Base-by-base conservation (phyloP, 495 filamentous ascomycete genomes). In the Trypethelium eluteriae region DNA sequence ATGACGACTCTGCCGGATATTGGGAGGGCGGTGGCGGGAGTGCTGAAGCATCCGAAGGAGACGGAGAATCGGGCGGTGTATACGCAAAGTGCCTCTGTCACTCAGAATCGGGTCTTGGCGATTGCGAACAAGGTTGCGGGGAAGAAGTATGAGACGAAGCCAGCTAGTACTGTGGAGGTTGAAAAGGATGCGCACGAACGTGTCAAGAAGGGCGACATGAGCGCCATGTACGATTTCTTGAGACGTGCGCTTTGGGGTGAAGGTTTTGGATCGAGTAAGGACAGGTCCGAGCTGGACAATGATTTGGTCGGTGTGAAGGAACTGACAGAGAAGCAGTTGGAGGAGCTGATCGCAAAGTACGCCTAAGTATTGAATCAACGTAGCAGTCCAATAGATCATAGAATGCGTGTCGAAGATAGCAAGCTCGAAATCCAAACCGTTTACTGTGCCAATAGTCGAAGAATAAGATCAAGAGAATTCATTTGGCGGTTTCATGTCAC, bases 51-150 rank as follows among this genome's bases (percentile, higher is more conserved):
- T 25, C 66, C 56, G 16, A 50, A 64, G 18, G 69, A 72, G 62
- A 70, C 69, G 10, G 39, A 12, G 10, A 72, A 72, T 62, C 69
- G 69, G 6, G 62, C 39, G 3, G 66, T 72, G 11, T 35, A 64
- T 14, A 14, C 69, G 7, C 70, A 72, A 16, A 56, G 62, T 12
- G 12, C 50, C 14, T 39, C 11, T 16, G 18, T 70, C 2, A 66
- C 70, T 25, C 65, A 68, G 69, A 68, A 68, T 25, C 18, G 70
- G 61, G 3, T 70, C 3, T 38, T 72, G 11, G 64, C n/a, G 6
- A 49, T 68, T 18, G 70, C 63, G 53, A n/a, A 47, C 39, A 62
- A 68, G 39, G 36, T 64, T 34, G 35, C 32, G 34, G 67, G 61
- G 12, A 47, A 16, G 5, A 62, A 66, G 44, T 61, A 38, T 5